Percentiles rank a stretch among this genome's conserved stretches.
These are phyloP conservation scores for Microbotryomycetes sp. DNA, from an alignment of 1,284 basidiomycete genomes.

Conservation along the genomic window DNA sequence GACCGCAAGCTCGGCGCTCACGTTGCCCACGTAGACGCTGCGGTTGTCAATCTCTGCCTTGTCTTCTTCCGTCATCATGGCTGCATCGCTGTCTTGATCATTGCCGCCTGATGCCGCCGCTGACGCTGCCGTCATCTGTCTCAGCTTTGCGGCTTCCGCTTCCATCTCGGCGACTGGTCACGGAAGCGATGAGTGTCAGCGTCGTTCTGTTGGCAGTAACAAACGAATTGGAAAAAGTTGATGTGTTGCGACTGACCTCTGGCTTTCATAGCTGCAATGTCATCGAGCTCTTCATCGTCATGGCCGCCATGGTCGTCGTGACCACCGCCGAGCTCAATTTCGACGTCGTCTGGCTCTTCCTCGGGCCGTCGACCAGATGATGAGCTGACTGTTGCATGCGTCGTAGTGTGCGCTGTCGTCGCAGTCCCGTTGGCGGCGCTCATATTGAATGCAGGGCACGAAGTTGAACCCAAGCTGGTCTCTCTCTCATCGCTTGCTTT, in stretches of 20 bases:
- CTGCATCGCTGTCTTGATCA: constrained; percentile 8
- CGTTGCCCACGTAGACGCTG: constrained; percentile 95
- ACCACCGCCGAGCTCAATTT: neutral
- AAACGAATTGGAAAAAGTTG: neutral
- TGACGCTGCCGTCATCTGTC: constrained; percentile 62
- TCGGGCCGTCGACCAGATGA: constrained; percentile 2
- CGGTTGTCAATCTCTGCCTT: constrained; percentile 68
- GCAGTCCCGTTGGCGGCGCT: constrained; percentile 52
- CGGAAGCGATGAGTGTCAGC: neutral
- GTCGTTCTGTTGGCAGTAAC: neutral
- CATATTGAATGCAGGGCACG: constrained; percentile 62
- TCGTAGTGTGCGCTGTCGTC: neutral
- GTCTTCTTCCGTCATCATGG: constrained; percentile 44
- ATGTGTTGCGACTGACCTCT: neutral
- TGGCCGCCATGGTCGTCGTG: constrained; percentile 8
- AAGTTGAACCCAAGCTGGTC: too few relatives aligned
- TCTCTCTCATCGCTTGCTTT: constrained; percentile 58
- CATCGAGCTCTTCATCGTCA: constrained; percentile 23
- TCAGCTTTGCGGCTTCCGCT: constrained; percentile 75
- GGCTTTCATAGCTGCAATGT: constrained; percentile 31
- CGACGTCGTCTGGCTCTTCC: constrained; percentile 8
- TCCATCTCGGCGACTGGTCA: constrained; percentile 72
- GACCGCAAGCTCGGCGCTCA: too few relatives aligned
- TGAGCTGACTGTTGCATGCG: neutral
- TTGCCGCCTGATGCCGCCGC: constrained; percentile 2